Conservation (phyloP, 2,329 filamentous ascomycete genomes). For the Immersiporthe knoxdaviesiana region DNA sequence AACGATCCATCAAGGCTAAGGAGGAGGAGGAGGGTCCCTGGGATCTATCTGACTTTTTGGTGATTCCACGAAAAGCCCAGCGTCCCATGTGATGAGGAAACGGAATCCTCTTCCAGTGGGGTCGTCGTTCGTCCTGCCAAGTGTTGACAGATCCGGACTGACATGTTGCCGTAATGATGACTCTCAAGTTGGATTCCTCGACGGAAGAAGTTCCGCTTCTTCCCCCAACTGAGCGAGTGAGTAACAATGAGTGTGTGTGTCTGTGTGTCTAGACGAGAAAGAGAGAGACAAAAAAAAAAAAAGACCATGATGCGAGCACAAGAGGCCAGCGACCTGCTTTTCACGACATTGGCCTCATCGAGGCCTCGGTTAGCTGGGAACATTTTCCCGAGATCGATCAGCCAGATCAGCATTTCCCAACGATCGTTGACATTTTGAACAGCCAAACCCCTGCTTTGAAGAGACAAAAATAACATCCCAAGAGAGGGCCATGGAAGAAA, state of each 20-base stretch:
- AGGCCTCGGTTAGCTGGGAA: slow-evolving; percentile 19
- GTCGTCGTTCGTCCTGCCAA: neutral
- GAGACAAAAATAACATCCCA: slow-evolving; percentile 15
- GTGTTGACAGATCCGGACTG: neutral
- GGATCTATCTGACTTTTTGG: neutral
- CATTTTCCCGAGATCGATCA: slow-evolving; percentile 24
- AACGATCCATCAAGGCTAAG: neutral
- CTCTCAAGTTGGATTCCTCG: neutral
- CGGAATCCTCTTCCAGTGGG: neutral
- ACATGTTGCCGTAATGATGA: neutral
- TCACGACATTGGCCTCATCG: slow-evolving; percentile 5
- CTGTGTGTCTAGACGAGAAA: neutral
- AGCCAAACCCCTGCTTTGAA: neutral
- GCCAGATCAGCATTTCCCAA: slow-evolving; percentile 13
- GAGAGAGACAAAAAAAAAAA: too few relatives aligned
- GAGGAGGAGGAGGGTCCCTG: neutral
- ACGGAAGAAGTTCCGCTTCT: neutral
- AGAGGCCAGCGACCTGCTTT: neutral
- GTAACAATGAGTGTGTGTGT: too few relatives aligned
- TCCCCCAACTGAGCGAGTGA: too few relatives aligned
- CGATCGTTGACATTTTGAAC: neutral
- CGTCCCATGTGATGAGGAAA: neutral
- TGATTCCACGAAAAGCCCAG: neutral
- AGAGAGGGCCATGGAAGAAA: neutral
- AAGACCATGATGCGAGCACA: too few relatives aligned